Base-by-base conservation (phyloP, 225 moss, liverwort and hornwort species). In the Climacium dendroides region DNA sequence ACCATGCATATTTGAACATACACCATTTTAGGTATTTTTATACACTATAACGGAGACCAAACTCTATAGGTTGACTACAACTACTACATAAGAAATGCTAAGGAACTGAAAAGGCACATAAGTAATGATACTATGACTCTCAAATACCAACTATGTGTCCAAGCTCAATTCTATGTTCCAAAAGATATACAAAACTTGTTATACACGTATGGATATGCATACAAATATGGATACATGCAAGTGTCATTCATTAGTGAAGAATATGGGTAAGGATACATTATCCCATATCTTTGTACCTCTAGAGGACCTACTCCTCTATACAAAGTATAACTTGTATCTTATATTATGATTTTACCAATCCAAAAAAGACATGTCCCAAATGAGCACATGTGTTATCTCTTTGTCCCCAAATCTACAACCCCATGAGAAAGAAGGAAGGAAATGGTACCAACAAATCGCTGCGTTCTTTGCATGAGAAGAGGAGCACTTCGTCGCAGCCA, bases 301-400 rank as follows among this genome's bases (percentile, higher is more conserved):
- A 62, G 62, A 8, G 16, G 32, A 62, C 8, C 32, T 32, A 30
- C 32, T 62, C 62, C 30, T 30, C 30, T 28, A 30, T 8, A n/a
- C n/a, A n/a, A 4, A n/a, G n/a, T n/a, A n/a, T 20, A 66, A 66
- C n/a, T 66, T n/a, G 11, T 32, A 32, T 5, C 16, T 32, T 20
- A 11, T 11, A 0, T 2, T 35, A 1, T 4, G n/a, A 35, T 65
- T 18, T 11, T 35, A 6, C 1, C 10, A 19, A 35, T 10, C 1
- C 9, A 19, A 65, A 23, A 11, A 3, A 39, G 2, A 14, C 24
- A 13, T 39, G 6, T 35, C 25, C 14, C 41, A 25, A 8, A 70
- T 15, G 24, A 24, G 14, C n/a, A n/a, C 69, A 24, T 8, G 25
- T 25, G 4, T n/a, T n/a, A 3, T 14, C 13, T 69, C 0, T 8